Percentiles rank a stretch among this genome's conserved stretches.
These are phyloP conservation scores for Acanthamoeba polyphaga DNA, from an alignment of 208 protist species.

Conservation along the genomic window DNA sequence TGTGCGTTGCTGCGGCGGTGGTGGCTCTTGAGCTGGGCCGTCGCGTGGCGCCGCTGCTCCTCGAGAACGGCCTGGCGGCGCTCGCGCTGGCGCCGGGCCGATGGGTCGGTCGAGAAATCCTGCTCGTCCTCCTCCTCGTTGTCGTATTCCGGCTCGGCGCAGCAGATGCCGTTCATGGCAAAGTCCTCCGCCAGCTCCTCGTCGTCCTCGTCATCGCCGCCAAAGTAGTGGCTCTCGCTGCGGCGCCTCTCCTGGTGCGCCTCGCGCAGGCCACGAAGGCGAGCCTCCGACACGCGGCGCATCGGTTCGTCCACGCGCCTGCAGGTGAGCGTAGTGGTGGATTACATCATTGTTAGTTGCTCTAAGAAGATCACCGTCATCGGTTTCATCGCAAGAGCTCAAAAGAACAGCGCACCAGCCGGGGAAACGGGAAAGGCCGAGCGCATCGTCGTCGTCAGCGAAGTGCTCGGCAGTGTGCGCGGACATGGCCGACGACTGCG, in stretches of 20 bases:
- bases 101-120: background rate
- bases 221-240: background rate
- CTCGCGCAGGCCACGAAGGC: background rate
- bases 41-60: background rate
- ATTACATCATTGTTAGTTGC: no score
- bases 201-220: background rate
- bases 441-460: background rate
- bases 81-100: background rate
- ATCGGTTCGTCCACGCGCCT: conserved; percentile 1
- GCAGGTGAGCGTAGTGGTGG: no score
- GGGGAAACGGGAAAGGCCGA: background rate
- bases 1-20: background rate
- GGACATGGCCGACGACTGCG: no score
- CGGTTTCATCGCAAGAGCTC: no score
- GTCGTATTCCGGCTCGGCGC: background rate
- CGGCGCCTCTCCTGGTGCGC: background rate
- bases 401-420: background rate
- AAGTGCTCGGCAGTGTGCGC: background rate
- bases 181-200: background rate
- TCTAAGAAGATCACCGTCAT: no score
- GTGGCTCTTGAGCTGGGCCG: background rate
- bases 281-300: background rate
- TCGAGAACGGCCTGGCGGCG: background rate
- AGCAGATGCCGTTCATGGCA: conserved; percentile 44
- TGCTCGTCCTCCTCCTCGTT: background rate